Base-by-base conservation (phyloP, 306 rosid species). In the Prunus armeniaca region DNA sequence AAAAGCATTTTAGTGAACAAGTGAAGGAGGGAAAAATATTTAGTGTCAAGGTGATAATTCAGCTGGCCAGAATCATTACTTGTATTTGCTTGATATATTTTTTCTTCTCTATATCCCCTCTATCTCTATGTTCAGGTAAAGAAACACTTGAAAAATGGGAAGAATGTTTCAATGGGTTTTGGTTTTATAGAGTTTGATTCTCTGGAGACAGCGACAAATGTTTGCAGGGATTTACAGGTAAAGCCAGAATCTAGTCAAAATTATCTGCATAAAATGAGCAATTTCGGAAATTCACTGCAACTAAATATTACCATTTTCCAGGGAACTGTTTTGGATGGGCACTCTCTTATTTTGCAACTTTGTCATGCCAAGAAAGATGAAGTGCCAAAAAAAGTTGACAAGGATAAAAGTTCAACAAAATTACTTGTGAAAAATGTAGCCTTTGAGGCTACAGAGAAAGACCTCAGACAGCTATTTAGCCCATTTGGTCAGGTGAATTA, bases 401-500 rank as follows among this genome's bases (percentile, higher is more conserved):
- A 88, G 82, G 91, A 88, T 71, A 92, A 72, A 84, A 96, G 93
- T 80, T 92, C 97, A 30, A 96, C 97, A 55, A 96, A 96, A 69
- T 77, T 92, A 77, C 91, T 88, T 62, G 89, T 96, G 18, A 88
- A 55, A 88, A 96, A 96, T 75, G 91, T 92, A 58, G 98, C 99
- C 67, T 96, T 96, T 66, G 88, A 92, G 84, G 98, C 99, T 45
- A 89, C 96, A 34, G 85, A 82, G 85, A 92, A 89, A 87, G 99
- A 96, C 50, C 78, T 96, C 78, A 87, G 96, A 66, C 91, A 88
- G 82, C 87, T 96, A 68, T 96, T 96, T 80, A 86, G 88, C 79
- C 92, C 99, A 55, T 96, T 89, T 77, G 97, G 99, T 80, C 97
- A 96, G 99, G 99, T 95, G 71, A 90, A 5, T 77, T 88, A 45